Evolutionary conservation across 495 filamentous ascomycete genomes (phyloP).

Genomic region (Trypethelium eluteriae): DNA sequence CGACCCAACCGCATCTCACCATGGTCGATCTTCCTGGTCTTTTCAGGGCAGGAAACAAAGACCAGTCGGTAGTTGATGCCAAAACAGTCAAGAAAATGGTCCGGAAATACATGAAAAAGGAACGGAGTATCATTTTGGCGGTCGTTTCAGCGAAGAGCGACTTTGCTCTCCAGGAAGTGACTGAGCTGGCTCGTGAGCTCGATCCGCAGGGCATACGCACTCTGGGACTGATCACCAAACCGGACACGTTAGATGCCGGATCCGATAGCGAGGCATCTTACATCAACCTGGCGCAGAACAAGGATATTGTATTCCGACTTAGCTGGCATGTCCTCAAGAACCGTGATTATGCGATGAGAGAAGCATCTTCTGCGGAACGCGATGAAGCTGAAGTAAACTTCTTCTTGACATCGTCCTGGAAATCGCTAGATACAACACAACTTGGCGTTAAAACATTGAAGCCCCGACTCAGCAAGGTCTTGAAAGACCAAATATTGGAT

Average conservation of each 20-base stretch:
- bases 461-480: conserved; percentile 47
- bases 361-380: conserved; percentile 26
- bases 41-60: conserved; percentile 18
- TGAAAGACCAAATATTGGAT: conserved; percentile 47
- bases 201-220: conserved; percentile 28
- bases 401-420: conserved; percentile 46
- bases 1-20: conserved; percentile 15
- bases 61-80: conserved; percentile 23
- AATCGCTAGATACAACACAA: conserved; percentile 29
- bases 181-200: conserved; percentile 20
- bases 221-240: conserved; percentile 36
- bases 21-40: conserved; percentile 28
- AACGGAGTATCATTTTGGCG: conserved; percentile 29
- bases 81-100: conserved; percentile 23
- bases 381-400: conserved; percentile 38
- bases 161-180: conserved; percentile 27
- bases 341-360: conserved; percentile 16
- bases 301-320: conserved; percentile 21
- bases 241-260: conserved; percentile 26
- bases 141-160: conserved; percentile 31
- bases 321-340: conserved; percentile 35
- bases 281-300: conserved; percentile 26
- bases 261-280: conserved; percentile 26
- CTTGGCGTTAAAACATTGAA: conserved; percentile 48
- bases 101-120: conserved; percentile 24